These are phyloP conservation scores for Lepidium africanum DNA, from an alignment of 345 rosid genomes.

Conservation along the genomic window DNA sequence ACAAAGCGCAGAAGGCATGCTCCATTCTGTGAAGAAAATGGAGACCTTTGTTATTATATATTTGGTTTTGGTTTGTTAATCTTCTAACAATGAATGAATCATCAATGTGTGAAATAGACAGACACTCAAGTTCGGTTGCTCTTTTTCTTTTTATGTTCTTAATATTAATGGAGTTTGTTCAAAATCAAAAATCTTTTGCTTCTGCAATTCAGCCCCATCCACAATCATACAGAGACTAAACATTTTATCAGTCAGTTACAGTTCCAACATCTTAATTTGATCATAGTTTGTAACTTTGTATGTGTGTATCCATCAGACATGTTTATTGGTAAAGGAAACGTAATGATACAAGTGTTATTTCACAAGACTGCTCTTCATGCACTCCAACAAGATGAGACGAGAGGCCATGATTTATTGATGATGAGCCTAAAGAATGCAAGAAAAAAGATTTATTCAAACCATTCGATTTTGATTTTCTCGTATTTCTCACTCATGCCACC, in stretches of 20 bases:
- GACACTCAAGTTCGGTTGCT: constrained; percentile 14
- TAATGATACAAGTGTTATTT: not conserved
- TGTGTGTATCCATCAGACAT: not conserved
- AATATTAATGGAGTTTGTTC: constrained; percentile 12
- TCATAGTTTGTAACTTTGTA: not conserved
- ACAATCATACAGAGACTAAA: not conserved
- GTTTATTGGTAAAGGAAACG: constrained; percentile 3
- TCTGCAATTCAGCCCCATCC: not conserved
- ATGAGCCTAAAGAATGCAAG: not conserved
- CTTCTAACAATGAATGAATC: constrained; percentile 9
- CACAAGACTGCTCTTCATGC: not conserved
- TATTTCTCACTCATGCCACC: constrained; percentile 80
- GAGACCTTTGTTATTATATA: not conserved
- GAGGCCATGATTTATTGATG: not conserved
- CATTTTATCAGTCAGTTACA: not conserved
- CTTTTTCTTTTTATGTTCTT: not conserved
- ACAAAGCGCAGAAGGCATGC: constrained; percentile 82
- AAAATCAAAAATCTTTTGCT: constrained; percentile 2
- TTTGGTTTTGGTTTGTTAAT: constrained; percentile 10
- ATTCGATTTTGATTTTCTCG: constrained; percentile 52
- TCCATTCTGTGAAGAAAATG: constrained; percentile 60
- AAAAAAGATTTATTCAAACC: constrained; percentile 13
- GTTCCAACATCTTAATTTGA: not conserved
- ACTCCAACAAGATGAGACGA: not conserved
- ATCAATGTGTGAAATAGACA: constrained; percentile 12